Evolutionary conservation across 1,284 basidiomycete genomes (phyloP).

Genomic region (Moesziomyces parantarcticus): DNA sequence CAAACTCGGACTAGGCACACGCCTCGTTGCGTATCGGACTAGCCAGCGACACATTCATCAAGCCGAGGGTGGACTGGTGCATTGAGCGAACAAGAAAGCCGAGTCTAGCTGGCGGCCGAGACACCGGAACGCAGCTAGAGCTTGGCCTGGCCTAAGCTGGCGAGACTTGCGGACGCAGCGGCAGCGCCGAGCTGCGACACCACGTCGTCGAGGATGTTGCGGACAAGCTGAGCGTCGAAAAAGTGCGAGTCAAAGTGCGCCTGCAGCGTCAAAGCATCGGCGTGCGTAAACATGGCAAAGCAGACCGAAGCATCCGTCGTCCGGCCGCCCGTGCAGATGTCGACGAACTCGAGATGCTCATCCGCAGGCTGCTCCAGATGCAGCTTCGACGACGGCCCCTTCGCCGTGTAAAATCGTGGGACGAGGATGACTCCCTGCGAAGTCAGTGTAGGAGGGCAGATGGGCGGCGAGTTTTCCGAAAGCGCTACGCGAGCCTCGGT

Average conservation of each 20-base stretch:
- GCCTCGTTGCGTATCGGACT: too few species aligned
- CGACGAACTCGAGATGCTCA: slow-evolving; percentile 10
- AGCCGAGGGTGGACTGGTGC: too few species aligned
- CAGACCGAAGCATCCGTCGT: slow-evolving; percentile 33
- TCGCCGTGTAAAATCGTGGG: slow-evolving; percentile 17
- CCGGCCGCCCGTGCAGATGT: slow-evolving; percentile 9
- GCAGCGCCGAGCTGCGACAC: slow-evolving; percentile 10
- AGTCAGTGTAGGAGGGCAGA: slow-evolving; percentile 31
- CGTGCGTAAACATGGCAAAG: slow-evolving; percentile 22
- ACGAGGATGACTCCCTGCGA: slow-evolving; percentile 22
- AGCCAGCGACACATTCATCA: too few species aligned
- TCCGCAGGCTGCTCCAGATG: slow-evolving; percentile 7
- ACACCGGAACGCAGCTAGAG: slow-evolving; percentile 6
- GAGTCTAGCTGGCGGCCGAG: too few species aligned
- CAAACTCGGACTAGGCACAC: too few species aligned
- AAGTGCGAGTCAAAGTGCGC: slow-evolving; percentile 33
- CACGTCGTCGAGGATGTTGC: slow-evolving; percentile 24
- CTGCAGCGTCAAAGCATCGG: slow-evolving; percentile 16
- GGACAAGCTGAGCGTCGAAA: slow-evolving; percentile 29
- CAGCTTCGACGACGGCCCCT: slow-evolving; percentile 14
- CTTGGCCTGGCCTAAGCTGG: slow-evolving; percentile 14
- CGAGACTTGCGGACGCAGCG: slow-evolving; percentile 9
- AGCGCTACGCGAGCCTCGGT: slow-evolving; percentile 20
- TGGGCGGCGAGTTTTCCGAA: slow-evolving; percentile 21
- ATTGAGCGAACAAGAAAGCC: too few species aligned